These are phyloP conservation scores for Metarhizium rileyi DNA, from an alignment of 2,329 filamentous ascomycete species.

Conservation along the genomic window DNA sequence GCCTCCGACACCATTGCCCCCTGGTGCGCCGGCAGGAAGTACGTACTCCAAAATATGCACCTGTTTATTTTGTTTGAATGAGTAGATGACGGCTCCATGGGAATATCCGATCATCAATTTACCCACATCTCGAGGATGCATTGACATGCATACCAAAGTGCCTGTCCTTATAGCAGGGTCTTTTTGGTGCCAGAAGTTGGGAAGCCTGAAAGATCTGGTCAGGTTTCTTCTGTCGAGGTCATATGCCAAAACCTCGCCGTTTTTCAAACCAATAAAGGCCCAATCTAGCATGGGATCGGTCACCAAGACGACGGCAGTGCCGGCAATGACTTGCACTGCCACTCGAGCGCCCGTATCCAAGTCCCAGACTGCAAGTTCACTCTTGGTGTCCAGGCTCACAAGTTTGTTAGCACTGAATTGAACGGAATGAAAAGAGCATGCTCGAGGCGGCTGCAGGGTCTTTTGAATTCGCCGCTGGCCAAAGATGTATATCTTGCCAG, in stretches of 20 bases:
- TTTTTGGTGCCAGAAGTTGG: conserved; percentile 74
- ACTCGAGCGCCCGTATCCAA: conserved; percentile 59
- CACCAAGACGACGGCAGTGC: conserved; percentile 61
- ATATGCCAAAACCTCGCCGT: conserved; percentile 82
- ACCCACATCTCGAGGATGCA: conserved; percentile 89
- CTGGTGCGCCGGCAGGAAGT: conserved; percentile 70
- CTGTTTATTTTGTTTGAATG: conserved; percentile 82
- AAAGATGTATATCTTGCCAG: conserved; percentile 81
- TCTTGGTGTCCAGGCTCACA: conserved; percentile 73
- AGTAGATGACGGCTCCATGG: conserved; percentile 81
- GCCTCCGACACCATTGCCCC: conserved; percentile 59
- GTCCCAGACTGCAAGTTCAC: conserved; percentile 78
- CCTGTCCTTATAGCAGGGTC: conserved; percentile 54
- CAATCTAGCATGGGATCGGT: conserved; percentile 91
- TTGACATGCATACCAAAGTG: conserved; percentile 64
- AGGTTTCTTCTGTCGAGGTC: conserved; percentile 76
- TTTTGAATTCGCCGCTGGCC: conserved; percentile 74
- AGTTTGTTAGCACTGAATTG: conserved; percentile 84
- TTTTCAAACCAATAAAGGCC: conserved; percentile 74
- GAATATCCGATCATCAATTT: conserved; percentile 86
- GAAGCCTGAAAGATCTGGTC: conserved; percentile 62
- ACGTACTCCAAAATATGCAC: conserved; percentile 76
- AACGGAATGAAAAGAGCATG: conserved; percentile 64
- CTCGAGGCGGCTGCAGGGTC: conserved; percentile 59
- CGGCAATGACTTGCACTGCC: conserved; percentile 65